phyloP scores from a whole-genome alignment of 129 eudicot species.

The Flaveria trinervia region DNA sequence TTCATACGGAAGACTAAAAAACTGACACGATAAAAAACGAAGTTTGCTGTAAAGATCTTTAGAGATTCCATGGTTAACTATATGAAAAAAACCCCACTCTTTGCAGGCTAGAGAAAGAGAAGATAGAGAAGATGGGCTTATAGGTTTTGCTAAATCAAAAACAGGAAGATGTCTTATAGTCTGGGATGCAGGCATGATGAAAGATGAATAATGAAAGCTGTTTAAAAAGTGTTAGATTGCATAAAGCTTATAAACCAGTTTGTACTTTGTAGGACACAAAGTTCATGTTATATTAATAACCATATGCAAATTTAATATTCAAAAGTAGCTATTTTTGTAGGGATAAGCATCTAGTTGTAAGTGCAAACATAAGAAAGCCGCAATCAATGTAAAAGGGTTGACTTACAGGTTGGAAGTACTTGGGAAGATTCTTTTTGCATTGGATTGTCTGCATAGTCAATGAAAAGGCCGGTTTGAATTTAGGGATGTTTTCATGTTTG shows the following conservation, averaged over 20 bases:
- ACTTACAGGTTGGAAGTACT: constrained; percentile 42
- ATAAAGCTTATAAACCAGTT: constrained; percentile 24
- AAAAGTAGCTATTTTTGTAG: constrained; percentile 24
- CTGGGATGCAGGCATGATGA: constrained; percentile 52
- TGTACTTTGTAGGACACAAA: constrained; percentile 34
- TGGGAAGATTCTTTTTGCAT: constrained; percentile 32
- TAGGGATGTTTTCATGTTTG: constrained; percentile 33
- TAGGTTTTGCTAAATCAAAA: constrained; percentile 67
- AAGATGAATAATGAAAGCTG: constrained; percentile 22
- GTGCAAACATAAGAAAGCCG: constrained; percentile 38
- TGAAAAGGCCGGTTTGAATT: constrained; percentile 27
- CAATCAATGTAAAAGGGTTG: constrained; percentile 34
- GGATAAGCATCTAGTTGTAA: constrained; percentile 47
- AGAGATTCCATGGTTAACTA: constrained; percentile 78
- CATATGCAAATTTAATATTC: constrained; percentile 28
- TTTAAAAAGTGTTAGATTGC: constrained; percentile 33
- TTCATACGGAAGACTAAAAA: constrained; percentile 70
- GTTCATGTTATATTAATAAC: constrained; percentile 16
- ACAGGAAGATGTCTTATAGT: constrained; percentile 67
- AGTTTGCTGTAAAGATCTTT: constrained; percentile 61
- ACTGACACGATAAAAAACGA: constrained; percentile 43
- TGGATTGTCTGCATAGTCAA: constrained; percentile 37
- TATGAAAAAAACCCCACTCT: constrained; percentile 94
- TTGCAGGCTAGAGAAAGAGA: constrained; percentile 69
- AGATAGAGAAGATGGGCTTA: constrained; percentile 42